These are phyloP conservation scores for Amylocarpus encephaloides DNA, from an alignment of 2,329 filamentous ascomycete genomes.

Conservation along the genomic window DNA sequence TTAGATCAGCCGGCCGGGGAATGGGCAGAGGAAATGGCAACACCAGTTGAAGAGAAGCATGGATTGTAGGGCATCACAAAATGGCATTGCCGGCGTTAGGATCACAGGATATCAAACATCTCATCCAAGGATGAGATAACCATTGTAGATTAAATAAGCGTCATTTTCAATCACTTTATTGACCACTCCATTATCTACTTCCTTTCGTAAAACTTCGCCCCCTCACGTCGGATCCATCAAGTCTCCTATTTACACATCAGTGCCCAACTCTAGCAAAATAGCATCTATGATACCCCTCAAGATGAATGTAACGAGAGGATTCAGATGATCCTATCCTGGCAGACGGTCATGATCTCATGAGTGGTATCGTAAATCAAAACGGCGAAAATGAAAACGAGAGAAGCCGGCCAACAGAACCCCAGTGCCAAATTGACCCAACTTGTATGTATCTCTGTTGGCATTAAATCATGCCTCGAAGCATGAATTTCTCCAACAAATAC, in stretches of 20 bases:
- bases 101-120: constrained; percentile 2
- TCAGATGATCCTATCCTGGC: constrained; percentile 16
- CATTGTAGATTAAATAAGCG: neutral
- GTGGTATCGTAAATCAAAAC: constrained; percentile 18
- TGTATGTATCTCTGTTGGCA: no score
- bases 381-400: constrained; percentile 1
- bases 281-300: neutral
- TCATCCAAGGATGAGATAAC: constrained; percentile 21
- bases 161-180: no score
- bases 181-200: neutral
- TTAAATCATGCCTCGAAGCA: no score
- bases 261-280: neutral
- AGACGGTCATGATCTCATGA: constrained; percentile 19
- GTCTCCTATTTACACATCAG: constrained; percentile 4
- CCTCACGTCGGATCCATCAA: neutral
- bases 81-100: neutral
- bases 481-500: no score
- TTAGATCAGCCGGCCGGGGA: constrained; percentile 1
- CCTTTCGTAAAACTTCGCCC: neutral
- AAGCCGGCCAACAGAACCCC: neutral
- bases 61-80: neutral
- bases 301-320: constrained; percentile 9
- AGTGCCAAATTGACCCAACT: neutral
- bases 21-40: constrained; percentile 16
- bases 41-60: constrained; percentile 9